Evolutionary conservation across 257 asterid genomes (phyloP), one percentile per base, ranked within the genome.

Genomic region (Fraxinus quadrangulata): DNA sequence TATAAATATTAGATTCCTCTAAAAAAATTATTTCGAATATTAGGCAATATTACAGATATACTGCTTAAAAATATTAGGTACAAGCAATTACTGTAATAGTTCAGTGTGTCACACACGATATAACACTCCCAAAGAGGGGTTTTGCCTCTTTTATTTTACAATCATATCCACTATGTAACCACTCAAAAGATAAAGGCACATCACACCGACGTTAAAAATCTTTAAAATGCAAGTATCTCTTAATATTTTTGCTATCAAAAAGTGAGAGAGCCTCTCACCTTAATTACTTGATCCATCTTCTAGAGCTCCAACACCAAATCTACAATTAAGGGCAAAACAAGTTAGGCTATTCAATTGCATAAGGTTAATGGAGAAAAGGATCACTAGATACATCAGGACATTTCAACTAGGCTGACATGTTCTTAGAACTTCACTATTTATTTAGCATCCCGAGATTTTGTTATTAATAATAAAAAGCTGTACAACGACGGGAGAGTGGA

Each of bases 231-330:
- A 70, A 51, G 81, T 71, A 67, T 78, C 54, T 69, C 80, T 75
- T 75, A 67, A 76, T 54, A 34, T 37, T 77, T 69, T 39, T 54
- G 66, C 71, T 42, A 19, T 5, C 59, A 56, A 71, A 34, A 56
- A 42, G 70, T 21, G 67, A 42, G 51, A 21, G 39, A 67, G 70
- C 21, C 74, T 70, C 81, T 69, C 74, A 54, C 78, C 80, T 80
- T 67, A 63, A 47, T 63, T 75, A 79, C 79, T 63, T 26, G 19
- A 63, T 80, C 80, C 75, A 34, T 81, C 80, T 28, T 14, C 84
- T 84, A 90, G 88, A 94, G 97, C 90, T 94, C 98, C 95, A 94
- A 85, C 75, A 94, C 98, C 87, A 94, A 87, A 83, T 92, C 98
- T 94, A 71, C 94, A 88, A 10, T 63, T 63, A 4, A 80, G 75